A percentile compares a stretch with the other conserved stretches of the same genome.
Evolutionary conservation across 169 alveolate species (phyloP).

Genomic region (Eimeria zaria): DNA sequence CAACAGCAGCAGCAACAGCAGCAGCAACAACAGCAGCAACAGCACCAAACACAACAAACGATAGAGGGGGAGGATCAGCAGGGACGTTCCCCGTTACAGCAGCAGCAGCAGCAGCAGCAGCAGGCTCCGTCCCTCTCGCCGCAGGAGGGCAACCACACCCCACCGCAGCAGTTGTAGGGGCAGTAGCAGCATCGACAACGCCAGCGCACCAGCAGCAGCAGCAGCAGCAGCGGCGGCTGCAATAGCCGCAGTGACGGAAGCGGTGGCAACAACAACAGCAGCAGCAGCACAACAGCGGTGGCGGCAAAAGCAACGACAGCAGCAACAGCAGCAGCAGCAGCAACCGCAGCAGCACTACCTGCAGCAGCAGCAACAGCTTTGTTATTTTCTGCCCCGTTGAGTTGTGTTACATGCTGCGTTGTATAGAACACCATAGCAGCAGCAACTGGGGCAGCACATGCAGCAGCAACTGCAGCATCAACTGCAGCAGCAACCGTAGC

Average conservation of each 20-base stretch:
- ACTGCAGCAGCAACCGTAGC: no score
- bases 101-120: conserved; percentile 38
- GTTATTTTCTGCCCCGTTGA: no score
- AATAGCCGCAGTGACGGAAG: background rate
- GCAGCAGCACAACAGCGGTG: no score
- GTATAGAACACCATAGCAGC: no score
- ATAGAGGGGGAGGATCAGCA: background rate
- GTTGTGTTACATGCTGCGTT: no score
- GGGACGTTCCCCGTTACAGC: background rate
- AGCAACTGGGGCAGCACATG: background rate
- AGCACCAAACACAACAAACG: no score
- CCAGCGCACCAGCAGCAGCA: background rate
- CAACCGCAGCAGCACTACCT: no score
- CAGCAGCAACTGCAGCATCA: conserved; percentile 7
- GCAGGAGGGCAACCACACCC: background rate
- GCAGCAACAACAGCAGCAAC: no score
- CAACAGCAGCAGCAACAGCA: conserved; percentile 18
- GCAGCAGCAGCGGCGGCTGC: background rate
- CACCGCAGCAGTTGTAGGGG: background rate
- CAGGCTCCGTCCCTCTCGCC: background rate
- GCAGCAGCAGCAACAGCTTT: no score
- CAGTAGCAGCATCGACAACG: background rate
- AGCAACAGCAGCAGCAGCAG: no score
- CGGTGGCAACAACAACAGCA: no score
- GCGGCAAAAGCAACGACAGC: no score